phyloP scores from a whole-genome alignment of 495 filamentous ascomycete species.

The Neurospora sp. region DNA sequence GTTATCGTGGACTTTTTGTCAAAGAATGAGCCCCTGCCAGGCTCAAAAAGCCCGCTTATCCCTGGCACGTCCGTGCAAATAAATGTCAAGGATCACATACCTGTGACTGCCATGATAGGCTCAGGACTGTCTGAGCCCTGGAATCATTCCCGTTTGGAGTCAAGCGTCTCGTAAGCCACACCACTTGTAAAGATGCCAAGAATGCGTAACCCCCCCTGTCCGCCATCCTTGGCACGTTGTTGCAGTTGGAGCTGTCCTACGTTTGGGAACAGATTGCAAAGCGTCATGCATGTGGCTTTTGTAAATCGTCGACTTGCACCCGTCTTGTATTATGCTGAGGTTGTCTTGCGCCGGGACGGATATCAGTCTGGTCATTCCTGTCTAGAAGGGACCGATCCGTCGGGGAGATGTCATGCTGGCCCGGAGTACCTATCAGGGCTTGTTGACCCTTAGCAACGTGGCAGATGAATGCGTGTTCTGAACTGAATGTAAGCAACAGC shows the following conservation, averaged over 20 bases:
- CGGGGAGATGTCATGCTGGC: not conserved
- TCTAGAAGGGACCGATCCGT: not conserved
- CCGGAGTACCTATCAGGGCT: not conserved
- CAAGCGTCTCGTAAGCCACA: constrained; percentile 6
- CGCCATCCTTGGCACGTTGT: constrained; percentile 2
- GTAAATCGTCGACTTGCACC: not conserved
- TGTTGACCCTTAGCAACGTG: not conserved
- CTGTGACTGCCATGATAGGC: constrained; percentile 7
- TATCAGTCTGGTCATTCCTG: not conserved
- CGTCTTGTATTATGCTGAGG: not conserved
- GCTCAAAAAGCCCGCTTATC: constrained; percentile 6
- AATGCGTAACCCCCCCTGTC: constrained; percentile 3
- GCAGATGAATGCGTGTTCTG: not conserved
- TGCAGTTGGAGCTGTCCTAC: constrained; percentile 13
- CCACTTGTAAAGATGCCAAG: not conserved
- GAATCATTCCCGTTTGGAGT: constrained; percentile 6
- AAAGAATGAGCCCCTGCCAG: constrained; percentile 15
- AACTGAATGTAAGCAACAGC: not conserved
- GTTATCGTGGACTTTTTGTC: constrained; percentile 7
- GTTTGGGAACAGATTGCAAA: not conserved
- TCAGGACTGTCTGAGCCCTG: constrained; percentile 9
- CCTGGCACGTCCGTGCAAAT: constrained; percentile 10
- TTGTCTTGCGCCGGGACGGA: not conserved
- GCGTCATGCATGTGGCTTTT: not conserved
- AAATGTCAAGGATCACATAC: constrained; percentile 13